phyloP scores from a whole-genome alignment of 1,284 basidiomycete genomes.

The Grifola frondosa region DNA sequence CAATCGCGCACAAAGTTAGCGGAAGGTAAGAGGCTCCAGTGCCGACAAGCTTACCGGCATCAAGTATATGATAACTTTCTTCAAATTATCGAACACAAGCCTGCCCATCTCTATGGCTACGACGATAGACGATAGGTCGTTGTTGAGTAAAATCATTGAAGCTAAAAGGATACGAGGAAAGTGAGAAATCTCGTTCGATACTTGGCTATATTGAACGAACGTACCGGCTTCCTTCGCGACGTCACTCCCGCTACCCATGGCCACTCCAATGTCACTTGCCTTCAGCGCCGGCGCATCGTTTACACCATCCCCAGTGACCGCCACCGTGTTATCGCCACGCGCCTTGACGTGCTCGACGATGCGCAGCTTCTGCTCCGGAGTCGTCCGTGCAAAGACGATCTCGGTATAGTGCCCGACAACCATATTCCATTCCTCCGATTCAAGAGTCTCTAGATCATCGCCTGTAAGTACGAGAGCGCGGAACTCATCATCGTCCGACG shows the following conservation, averaged over 20 bases:
- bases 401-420: conserved; percentile 54
- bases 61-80: conserved; percentile 51
- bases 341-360: conserved; percentile 65
- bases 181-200: not conserved
- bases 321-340: conserved; percentile 48
- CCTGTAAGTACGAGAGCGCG: conserved; percentile 52
- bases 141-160: conserved; percentile 48
- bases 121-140: conserved; percentile 49
- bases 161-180: conserved; percentile 27
- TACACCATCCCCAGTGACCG: conserved; percentile 65
- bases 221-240: conserved; percentile 46
- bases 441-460: conserved; percentile 47
- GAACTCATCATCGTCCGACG: conserved; percentile 22
- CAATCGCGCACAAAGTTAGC: too few species aligned
- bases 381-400: conserved; percentile 73
- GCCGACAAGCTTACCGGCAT: conserved; percentile 39
- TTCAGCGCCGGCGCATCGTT: conserved; percentile 69
- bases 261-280: conserved; percentile 55
- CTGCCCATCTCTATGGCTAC: conserved; percentile 55
- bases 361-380: conserved; percentile 70
- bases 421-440: conserved; percentile 47
- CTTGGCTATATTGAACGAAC: conserved; percentile 25
- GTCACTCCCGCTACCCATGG: conserved; percentile 53
- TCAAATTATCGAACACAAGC: conserved; percentile 69
- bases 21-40: too few species aligned